Base-by-base conservation (phyloP, 352 stramenopile genomes). In the Phytophthora ohioensis region DNA sequence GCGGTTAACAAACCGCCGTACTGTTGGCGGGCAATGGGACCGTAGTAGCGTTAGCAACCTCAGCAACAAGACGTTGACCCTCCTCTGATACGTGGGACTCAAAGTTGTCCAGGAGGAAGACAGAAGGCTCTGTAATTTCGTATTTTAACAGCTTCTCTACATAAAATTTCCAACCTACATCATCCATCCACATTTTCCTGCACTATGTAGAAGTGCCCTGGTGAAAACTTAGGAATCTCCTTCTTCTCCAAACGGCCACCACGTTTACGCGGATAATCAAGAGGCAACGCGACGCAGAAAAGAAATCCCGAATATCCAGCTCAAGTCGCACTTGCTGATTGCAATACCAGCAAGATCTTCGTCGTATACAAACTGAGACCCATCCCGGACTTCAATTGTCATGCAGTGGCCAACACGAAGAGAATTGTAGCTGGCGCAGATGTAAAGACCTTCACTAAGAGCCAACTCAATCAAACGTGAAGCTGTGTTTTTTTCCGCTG, bases 1-100 rank as follows among this genome's bases (percentile, higher is more conserved):
- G 46, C 35, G 62, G 48, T 32, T 76, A 49, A 32, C 67, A 75
- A 2, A 58, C 36, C 9, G 61, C 15, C 2, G 61, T 71, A 9
- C 41, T 67, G 51, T 67, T 71, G 2, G 68, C 12, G 7, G 61
- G 62, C 5, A 58, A 17, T 35, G 46, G 58, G 38, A 39, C 13
- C 46, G 30, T 1, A 10, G 38, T 27, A 52, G 47, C 58, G 12
- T 57, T 41, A 5, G 47, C 39, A 5, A 57, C 58, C 17, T 66
- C 58, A 21, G 48, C 48, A 43, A 58, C 48, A 34, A 63, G 6
- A 11, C 27, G 12, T 11, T 35, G 8, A 3, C 39, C 35, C 48
- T 58, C 59, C 17, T 52, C 13, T n/a, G 27, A 67, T 3, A 59
- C 39, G 38, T 65, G 48, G 3, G 15, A 47, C 6, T 55, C 59